Percentiles rank a stretch among this genome's conserved stretches.
These are phyloP conservation scores for Sonneratia alba DNA, from an alignment of 345 rosid species.

Conservation along the genomic window DNA sequence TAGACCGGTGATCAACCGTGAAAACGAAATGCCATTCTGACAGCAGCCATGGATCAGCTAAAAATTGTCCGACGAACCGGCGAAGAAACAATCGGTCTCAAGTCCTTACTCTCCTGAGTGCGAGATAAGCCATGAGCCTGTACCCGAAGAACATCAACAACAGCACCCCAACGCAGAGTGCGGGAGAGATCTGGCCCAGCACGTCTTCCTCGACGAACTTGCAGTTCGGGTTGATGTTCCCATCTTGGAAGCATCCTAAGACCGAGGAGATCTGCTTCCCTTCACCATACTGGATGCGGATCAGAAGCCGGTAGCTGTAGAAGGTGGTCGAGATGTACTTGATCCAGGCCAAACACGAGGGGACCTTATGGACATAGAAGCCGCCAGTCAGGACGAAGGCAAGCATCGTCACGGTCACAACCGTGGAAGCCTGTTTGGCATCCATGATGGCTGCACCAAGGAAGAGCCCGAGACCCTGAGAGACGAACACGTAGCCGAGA, in stretches of 20 bases:
- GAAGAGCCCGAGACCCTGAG: slow-evolving; percentile 82
- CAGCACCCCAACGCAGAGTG: slow-evolving; percentile 34
- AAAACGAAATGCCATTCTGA: too few species aligned
- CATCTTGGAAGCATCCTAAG: slow-evolving; percentile 39
- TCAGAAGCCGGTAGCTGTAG: slow-evolving; percentile 58
- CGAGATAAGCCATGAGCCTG: slow-evolving; percentile 70
- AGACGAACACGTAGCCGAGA: slow-evolving; percentile 67
- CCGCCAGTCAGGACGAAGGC: slow-evolving; percentile 85
- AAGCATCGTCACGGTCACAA: slow-evolving; percentile 76
- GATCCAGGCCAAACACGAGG: slow-evolving; percentile 62
- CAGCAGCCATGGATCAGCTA: too few species aligned
- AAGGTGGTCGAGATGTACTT: slow-evolving; percentile 69
- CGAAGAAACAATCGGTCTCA: not conserved
- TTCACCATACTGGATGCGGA: slow-evolving; percentile 49
- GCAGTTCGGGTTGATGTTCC: slow-evolving; percentile 28
- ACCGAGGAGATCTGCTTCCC: slow-evolving; percentile 33
- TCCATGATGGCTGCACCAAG: slow-evolving; percentile 87
- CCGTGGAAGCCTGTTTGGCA: slow-evolving; percentile 78
- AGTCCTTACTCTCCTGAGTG: slow-evolving; percentile 48
- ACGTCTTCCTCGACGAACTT: slow-evolving; percentile 57
- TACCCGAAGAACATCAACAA: slow-evolving; percentile 75
- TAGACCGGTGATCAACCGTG: not conserved
- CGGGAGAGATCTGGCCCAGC: slow-evolving; percentile 49
- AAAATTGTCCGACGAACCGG: too few species aligned
- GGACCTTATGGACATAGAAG: slow-evolving; percentile 73